A percentile compares a stretch with the other conserved stretches of the same genome.
Conservation (phyloP, 495 filamentous ascomycete genomes). For the Physcia stellaris region DNA sequence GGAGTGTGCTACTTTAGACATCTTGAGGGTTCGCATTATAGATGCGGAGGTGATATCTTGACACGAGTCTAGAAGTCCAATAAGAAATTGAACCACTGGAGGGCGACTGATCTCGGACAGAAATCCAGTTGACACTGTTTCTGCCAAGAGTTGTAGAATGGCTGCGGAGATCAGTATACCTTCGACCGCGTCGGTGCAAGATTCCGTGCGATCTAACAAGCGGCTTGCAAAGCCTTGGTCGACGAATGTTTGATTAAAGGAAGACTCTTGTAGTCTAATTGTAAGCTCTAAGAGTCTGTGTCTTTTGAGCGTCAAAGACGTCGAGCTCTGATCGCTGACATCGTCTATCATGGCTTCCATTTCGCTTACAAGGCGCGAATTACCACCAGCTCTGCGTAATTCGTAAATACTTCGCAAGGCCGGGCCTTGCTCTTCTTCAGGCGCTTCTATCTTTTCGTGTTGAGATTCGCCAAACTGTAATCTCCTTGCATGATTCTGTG, state of each 20-base stretch:
- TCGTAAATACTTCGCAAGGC: conserved; percentile 79
- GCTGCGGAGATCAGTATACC: conserved; percentile 20
- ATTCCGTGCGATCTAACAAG: conserved; percentile 34
- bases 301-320: conserved; percentile 33
- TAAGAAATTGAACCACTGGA: conserved; percentile 35
- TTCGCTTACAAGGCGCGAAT: conserved; percentile 66
- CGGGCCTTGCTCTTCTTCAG: conserved; percentile 43
- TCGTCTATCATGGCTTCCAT: conserved; percentile 76
- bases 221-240: conserved; percentile 59
- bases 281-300: conserved; percentile 53
- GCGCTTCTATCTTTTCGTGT: background rate
- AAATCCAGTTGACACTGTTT: conserved; percentile 32
- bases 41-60: conserved; percentile 39
- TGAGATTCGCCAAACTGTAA: background rate
- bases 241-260: conserved; percentile 55
- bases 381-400: conserved; percentile 71
- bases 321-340: conserved; percentile 44
- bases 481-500: background rate
- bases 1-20: conserved; percentile 47
- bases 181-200: conserved; percentile 21
- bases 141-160: conserved; percentile 30
- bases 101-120: conserved; percentile 35
- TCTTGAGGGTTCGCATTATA: conserved; percentile 52
- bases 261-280: conserved; percentile 53
- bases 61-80: conserved; percentile 34